Evolutionary conservation across 371 early-diverging fungal genomes (phyloP).

Genomic region (Lichtheimia ornata): DNA sequence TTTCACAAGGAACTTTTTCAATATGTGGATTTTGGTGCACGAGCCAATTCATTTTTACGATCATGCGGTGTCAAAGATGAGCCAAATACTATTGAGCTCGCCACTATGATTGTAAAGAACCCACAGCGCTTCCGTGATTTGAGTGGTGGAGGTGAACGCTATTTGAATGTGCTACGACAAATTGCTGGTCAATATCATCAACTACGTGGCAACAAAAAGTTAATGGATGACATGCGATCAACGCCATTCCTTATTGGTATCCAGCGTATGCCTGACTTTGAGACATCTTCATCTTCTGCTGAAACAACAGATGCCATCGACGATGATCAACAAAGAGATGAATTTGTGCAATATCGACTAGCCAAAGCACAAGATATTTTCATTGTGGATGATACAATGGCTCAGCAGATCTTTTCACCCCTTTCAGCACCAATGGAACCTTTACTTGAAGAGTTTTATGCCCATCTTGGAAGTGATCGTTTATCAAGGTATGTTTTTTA

Average conservation of each 20-base stretch:
- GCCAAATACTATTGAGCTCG: constrained; percentile 77
- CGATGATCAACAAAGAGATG: constrained; percentile 27
- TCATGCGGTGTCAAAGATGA: constrained; percentile 88
- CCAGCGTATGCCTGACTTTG: constrained; percentile 19
- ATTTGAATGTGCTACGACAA: constrained; percentile 70
- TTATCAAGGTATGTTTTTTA: constrained; percentile 60
- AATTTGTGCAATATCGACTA: constrained; percentile 61
- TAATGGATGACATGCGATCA: constrained; percentile 63
- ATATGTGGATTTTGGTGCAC: constrained; percentile 73
- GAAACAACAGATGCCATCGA: constrained; percentile 9
- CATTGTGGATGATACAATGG: constrained; percentile 79
- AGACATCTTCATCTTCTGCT: constrained; percentile 10
- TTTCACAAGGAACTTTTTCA: constrained; percentile 64
- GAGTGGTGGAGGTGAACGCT: constrained; percentile 70
- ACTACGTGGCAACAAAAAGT: constrained; percentile 42
- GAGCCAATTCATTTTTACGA: constrained; percentile 77
- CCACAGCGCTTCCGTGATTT: constrained; percentile 72
- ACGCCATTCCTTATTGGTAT: constrained; percentile 62
- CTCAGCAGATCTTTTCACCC: constrained; percentile 77
- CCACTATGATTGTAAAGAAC: constrained; percentile 67
- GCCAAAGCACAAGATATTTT: constrained; percentile 75
- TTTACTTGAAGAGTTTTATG: constrained; percentile 68
- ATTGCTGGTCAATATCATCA: constrained; percentile 72
- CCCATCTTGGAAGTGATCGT: constrained; percentile 69
- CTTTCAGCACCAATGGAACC: constrained; percentile 70